Percentiles rank a stretch among this genome's conserved stretches.
Evolutionary conservation across 768 basidiomycete species (phyloP).

Genomic region (Boletus rex-veris): DNA sequence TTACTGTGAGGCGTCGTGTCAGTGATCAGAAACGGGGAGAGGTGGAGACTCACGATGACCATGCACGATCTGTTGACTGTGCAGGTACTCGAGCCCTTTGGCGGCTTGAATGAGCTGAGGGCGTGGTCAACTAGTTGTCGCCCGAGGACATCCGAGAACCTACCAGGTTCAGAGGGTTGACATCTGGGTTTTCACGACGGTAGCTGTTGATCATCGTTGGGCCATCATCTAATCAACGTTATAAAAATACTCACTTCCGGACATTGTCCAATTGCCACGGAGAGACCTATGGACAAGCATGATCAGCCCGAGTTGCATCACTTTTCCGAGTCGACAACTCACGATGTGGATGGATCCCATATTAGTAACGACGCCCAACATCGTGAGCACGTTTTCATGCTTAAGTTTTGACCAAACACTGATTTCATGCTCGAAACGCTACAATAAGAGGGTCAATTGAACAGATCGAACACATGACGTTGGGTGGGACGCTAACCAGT

Average conservation of each 20-base stretch:
- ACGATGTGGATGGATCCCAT: conserved; percentile 52
- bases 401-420: conserved; percentile 49
- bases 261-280: conserved; percentile 62
- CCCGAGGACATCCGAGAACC: not conserved
- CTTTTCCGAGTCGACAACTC: not conserved
- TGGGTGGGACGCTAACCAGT: conserved; percentile 11
- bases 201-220: conserved; percentile 34
- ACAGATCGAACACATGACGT: not conserved
- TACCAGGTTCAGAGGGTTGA: conserved; percentile 45
- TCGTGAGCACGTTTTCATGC: conserved; percentile 44
- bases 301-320: not conserved
- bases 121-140: not conserved
- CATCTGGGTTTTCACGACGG: conserved; percentile 32
- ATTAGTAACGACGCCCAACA: conserved; percentile 56
- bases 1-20: conserved; percentile 36
- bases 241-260: conserved; percentile 37
- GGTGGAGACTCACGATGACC: conserved; percentile 56
- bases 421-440: conserved; percentile 60
- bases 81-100: conserved; percentile 55
- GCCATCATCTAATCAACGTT: not conserved
- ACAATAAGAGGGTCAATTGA: not conserved
- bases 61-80: conserved; percentile 49
- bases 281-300: conserved; percentile 43
- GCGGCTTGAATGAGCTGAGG: conserved; percentile 51
- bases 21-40: conserved; percentile 1